These are phyloP conservation scores for Ceriops tagal DNA, from an alignment of 345 rosid genomes.

Conservation along the genomic window DNA sequence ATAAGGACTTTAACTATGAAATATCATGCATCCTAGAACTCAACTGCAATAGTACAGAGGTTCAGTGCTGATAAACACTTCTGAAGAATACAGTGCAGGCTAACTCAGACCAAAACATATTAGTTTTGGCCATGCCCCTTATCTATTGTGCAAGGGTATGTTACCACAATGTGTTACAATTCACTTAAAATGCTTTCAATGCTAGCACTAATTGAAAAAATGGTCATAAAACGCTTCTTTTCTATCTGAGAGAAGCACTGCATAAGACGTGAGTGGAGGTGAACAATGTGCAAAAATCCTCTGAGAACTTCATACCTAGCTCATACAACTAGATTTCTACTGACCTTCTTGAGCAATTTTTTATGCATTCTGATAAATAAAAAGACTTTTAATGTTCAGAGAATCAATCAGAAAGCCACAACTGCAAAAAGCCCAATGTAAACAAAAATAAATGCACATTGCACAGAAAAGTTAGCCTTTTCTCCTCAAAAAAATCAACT, in stretches of 20 bases:
- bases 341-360: not conserved
- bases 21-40: too few species aligned
- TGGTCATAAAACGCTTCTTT: not conserved
- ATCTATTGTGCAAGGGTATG: too few species aligned
- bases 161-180: too few species aligned
- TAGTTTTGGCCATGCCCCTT: too few species aligned
- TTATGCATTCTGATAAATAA: not conserved
- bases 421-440: not conserved
- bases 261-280: not conserved
- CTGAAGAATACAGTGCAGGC: not conserved
- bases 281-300: not conserved
- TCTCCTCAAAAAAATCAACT: constrained; percentile 19
- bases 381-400: not conserved
- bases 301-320: not conserved
- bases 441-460: constrained; percentile 7
- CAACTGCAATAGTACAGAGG: not conserved
- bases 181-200: too few species aligned
- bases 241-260: not conserved
- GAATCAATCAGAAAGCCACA: not conserved
- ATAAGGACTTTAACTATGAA: too few species aligned
- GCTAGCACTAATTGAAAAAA: not conserved
- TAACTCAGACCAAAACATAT: not conserved
- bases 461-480: constrained; percentile 7
- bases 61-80: not conserved
- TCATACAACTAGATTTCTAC: not conserved